These are phyloP conservation scores for Pleomassaria siparia DNA, from an alignment of 2,329 filamentous ascomycete genomes.

Conservation along the genomic window DNA sequence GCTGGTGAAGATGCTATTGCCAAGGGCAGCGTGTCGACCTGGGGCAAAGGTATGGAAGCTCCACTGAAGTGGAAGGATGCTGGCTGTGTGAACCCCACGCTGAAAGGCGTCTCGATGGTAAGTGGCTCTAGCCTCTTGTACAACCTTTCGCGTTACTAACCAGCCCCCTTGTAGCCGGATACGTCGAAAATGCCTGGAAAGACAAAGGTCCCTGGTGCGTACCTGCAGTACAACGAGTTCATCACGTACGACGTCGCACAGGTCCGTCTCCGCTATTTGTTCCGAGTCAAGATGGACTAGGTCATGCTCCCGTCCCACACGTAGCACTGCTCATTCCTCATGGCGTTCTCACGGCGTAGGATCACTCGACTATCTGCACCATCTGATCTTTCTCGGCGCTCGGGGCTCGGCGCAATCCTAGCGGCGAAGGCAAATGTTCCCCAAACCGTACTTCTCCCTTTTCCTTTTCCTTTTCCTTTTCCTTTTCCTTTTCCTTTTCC, in stretches of 20 bases:
- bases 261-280: slow-evolving; percentile 69
- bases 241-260: slow-evolving; percentile 71
- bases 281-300: slow-evolving; percentile 59
- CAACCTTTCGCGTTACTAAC: background rate
- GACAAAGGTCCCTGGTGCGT: slow-evolving; percentile 51
- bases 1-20: slow-evolving; percentile 66
- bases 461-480: no score
- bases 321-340: no score
- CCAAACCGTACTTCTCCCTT: no score
- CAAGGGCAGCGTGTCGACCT: slow-evolving; percentile 66
- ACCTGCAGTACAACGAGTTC: slow-evolving; percentile 71
- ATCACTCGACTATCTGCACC: no score
- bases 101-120: slow-evolving; percentile 72
- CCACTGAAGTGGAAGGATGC: slow-evolving; percentile 78
- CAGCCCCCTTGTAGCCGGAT: background rate
- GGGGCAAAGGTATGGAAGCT: slow-evolving; percentile 66
- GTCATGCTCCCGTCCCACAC: no score
- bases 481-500: no score
- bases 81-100: slow-evolving; percentile 60
- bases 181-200: slow-evolving; percentile 43
- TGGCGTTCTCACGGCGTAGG: no score
- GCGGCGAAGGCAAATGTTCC: no score
- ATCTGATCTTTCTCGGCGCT: no score
- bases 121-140: slow-evolving; percentile 27
- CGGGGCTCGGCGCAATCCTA: no score